These are phyloP conservation scores for Candida glucosophila DNA, from an alignment of 1,139 yeast genomes.

Conservation along the genomic window DNA sequence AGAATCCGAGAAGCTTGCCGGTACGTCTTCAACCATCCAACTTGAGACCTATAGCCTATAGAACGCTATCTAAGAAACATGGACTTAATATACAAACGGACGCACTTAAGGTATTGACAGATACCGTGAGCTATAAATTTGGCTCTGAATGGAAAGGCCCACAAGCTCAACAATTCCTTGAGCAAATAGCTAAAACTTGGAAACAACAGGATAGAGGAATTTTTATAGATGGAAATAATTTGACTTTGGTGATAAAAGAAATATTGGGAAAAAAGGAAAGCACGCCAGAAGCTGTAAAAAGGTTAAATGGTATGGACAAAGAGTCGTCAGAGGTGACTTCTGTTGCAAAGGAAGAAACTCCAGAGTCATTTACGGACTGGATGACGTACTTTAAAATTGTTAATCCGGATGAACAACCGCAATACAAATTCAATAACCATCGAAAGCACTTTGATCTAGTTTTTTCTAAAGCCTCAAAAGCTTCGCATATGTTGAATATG, in stretches of 20 bases:
- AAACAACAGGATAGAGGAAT: slow-evolving; percentile 81
- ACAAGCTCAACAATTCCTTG: slow-evolving; percentile 60
- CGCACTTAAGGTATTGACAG: slow-evolving; percentile 68
- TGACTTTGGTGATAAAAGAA: slow-evolving; percentile 57
- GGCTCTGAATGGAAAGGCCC: slow-evolving; percentile 84
- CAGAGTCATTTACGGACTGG: slow-evolving; percentile 44
- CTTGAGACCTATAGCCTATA: slow-evolving; percentile 82
- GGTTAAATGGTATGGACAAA: slow-evolving; percentile 3
- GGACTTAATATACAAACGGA: slow-evolving; percentile 85
- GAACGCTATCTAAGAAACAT: slow-evolving; percentile 83
- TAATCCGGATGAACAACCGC: slow-evolving; percentile 59
- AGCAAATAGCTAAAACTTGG: slow-evolving; percentile 77
- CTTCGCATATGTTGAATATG: slow-evolving; percentile 13
- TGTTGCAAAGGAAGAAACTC: slow-evolving; percentile 4
- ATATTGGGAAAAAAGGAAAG: slow-evolving; percentile 12
- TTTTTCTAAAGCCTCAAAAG: slow-evolving; percentile 6
- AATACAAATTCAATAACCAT: slow-evolving; percentile 52
- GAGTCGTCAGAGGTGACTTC: slow-evolving; percentile 13
- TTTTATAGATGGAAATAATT: slow-evolving; percentile 70
- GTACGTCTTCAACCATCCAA: slow-evolving; percentile 71
- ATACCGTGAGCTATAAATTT: slow-evolving; percentile 61
- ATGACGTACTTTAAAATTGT: slow-evolving; percentile 61
- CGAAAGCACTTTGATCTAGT: slow-evolving; percentile 53
- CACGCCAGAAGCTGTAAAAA: too few species aligned
- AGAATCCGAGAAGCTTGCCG: slow-evolving; percentile 37